phyloP scores from a whole-genome alignment of 805 yeast genomes.

The Wickerhamiella siamensis region DNA sequence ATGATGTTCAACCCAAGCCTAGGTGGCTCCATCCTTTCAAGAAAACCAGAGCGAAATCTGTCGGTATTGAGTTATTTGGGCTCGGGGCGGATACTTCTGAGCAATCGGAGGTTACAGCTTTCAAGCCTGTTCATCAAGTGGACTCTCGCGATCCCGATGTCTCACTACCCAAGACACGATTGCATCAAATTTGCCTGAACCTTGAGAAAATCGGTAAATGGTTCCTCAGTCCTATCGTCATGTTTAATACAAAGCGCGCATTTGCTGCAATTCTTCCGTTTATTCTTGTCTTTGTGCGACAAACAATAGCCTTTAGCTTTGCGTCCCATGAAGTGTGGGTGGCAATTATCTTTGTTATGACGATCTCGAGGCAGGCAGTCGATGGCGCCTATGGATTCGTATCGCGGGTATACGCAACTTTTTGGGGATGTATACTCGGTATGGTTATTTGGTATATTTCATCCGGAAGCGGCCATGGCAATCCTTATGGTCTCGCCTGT shows the following conservation, averaged over 20 bases:
- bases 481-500: constrained; percentile 23
- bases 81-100: neutral
- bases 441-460: constrained; percentile 26
- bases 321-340: constrained; percentile 21
- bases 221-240: constrained; percentile 4
- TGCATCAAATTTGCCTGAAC: constrained; percentile 14
- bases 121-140: constrained; percentile 9
- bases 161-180: constrained; percentile 17
- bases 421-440: constrained; percentile 22
- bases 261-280: constrained; percentile 10
- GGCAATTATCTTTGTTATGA: constrained; percentile 21
- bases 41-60: neutral
- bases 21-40: constrained; percentile 9
- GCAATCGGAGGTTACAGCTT: constrained; percentile 3
- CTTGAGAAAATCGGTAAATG: constrained; percentile 1
- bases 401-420: constrained; percentile 19
- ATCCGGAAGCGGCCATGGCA: constrained; percentile 24
- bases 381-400: constrained; percentile 23
- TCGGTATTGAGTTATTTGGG: neutral
- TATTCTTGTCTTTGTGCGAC: constrained; percentile 14
- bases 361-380: constrained; percentile 22
- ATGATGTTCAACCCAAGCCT: constrained; percentile 11
- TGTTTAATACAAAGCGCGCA: constrained; percentile 16
- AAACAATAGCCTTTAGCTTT: constrained; percentile 19
- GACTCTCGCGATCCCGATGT: constrained; percentile 21